These are phyloP conservation scores for Halophytophthora batemanensis DNA, from an alignment of 352 stramenopile species.

Conservation along the genomic window DNA sequence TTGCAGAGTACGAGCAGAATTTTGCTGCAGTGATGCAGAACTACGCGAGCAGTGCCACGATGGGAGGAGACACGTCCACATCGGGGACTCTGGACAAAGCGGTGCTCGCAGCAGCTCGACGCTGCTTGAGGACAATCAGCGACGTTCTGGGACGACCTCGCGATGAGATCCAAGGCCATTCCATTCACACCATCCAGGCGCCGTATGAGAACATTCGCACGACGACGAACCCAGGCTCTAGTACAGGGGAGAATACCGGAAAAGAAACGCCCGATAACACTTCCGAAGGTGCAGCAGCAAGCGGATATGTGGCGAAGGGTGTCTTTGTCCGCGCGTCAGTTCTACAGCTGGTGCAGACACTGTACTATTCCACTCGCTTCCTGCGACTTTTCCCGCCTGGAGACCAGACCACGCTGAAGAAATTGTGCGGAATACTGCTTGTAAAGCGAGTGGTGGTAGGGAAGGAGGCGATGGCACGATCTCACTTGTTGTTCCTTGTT, in stretches of 20 bases:
- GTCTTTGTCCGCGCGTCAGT: constrained; percentile 36
- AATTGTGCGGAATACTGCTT: constrained; percentile 22
- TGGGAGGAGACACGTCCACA: constrained; percentile 4
- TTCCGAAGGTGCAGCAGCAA: neutral
- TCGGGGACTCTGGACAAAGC: constrained; percentile 7
- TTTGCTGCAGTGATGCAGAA: constrained; percentile 25
- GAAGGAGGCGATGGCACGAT: neutral
- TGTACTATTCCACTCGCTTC: constrained; percentile 29
- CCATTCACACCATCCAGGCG: constrained; percentile 18
- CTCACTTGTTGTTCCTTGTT: constrained; percentile 1
- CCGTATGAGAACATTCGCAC: neutral
- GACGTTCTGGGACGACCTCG: constrained; percentile 15
- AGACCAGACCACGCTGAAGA: constrained; percentile 22
- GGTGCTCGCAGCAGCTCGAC: constrained; percentile 13
- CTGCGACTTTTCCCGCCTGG: constrained; percentile 12
- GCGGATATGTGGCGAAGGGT: neutral
- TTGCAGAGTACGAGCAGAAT: constrained; percentile 32
- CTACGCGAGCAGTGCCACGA: constrained; percentile 15
- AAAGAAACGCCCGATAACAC: neutral
- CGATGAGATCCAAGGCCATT: constrained; percentile 11
- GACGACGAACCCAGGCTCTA: neutral
- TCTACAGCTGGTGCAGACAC: constrained; percentile 39
- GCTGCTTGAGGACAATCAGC: constrained; percentile 14
- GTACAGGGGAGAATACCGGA: neutral
- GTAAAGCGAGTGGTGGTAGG: neutral